Evolutionary conservation across 1,139 yeast species (phyloP).

Genomic region (Zygosaccharomyces pseudobailii): DNA sequence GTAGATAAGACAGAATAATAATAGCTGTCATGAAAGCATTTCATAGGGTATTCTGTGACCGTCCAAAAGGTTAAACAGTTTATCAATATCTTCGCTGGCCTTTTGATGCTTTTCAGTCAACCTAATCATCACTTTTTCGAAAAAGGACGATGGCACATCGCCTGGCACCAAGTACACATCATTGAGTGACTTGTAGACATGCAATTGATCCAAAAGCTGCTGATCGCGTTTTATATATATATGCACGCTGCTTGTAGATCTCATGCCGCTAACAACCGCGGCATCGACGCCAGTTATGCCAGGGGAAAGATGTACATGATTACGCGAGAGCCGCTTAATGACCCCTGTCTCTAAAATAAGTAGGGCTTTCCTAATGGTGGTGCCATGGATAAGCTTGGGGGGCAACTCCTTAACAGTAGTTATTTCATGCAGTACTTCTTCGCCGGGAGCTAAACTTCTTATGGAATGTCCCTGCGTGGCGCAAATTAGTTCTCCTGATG

Average conservation of each 20-base stretch:
- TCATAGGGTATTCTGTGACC: constrained; percentile 4
- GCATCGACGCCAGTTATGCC: constrained; percentile 36
- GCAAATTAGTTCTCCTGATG: constrained; percentile 46
- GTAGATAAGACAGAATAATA: background rate
- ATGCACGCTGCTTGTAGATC: constrained; percentile 53
- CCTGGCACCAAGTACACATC: constrained; percentile 73
- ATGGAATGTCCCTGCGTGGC: constrained; percentile 94
- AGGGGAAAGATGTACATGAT: constrained; percentile 76
- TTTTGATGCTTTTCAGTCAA: background rate
- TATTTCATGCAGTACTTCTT: constrained; percentile 39
- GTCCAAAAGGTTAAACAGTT: background rate
- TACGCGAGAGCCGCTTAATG: constrained; percentile 63
- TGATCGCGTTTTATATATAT: constrained; percentile 57
- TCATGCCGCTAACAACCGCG: constrained; percentile 63
- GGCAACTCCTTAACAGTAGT: constrained; percentile 37
- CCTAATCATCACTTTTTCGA: constrained; percentile 38
- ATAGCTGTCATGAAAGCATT: background rate
- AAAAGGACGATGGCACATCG: constrained; percentile 46
- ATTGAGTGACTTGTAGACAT: constrained; percentile 59
- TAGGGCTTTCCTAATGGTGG: constrained; percentile 48
- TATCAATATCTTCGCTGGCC: background rate
- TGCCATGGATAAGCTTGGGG: constrained; percentile 68
- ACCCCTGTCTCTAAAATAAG: constrained; percentile 44
- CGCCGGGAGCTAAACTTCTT: constrained; percentile 40
- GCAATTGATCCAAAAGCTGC: constrained; percentile 40